Conservation (phyloP, 441 rosid genomes). For the Pelargonium australe region DNA sequence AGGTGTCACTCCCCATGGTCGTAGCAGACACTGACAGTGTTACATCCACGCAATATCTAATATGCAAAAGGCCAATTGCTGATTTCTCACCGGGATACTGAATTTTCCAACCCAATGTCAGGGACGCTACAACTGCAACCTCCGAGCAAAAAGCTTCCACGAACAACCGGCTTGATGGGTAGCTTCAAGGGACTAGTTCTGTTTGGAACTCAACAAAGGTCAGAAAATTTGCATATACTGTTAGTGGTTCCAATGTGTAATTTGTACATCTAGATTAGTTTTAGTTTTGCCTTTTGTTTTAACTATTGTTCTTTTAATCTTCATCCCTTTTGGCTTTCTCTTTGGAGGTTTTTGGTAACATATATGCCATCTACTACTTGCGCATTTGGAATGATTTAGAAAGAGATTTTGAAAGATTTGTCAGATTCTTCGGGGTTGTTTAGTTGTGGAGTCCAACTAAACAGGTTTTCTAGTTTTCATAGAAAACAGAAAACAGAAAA, state of each 20-base stretch:
- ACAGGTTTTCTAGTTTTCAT: no score
- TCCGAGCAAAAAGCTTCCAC: neutral
- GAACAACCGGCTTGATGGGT: neutral
- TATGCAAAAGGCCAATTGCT: neutral
- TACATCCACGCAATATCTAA: no score
- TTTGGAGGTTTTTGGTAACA: neutral
- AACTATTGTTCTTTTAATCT: neutral
- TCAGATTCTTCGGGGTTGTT: neutral
- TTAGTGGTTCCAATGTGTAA: neutral
- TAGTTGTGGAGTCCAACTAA: no score
- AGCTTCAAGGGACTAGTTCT: neutral
- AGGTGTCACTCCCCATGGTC: neutral
- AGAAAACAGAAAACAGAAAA: no score
- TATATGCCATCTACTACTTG: no score
- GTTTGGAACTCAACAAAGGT: neutral
- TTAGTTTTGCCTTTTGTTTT: neutral
- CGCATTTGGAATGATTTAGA: neutral
- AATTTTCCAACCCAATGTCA: neutral
- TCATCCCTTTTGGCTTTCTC: neutral
- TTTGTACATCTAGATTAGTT: slow-evolving; percentile 4
- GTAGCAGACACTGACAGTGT: neutral
- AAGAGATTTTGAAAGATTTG: neutral
- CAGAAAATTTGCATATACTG: neutral
- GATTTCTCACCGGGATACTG: neutral
- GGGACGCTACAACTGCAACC: neutral